Evolutionary conservation across 1,284 basidiomycete species (phyloP), one percentile per base, ranked within the genome.

Genomic region (Cutaneotrichosporon cyanovorans): DNA sequence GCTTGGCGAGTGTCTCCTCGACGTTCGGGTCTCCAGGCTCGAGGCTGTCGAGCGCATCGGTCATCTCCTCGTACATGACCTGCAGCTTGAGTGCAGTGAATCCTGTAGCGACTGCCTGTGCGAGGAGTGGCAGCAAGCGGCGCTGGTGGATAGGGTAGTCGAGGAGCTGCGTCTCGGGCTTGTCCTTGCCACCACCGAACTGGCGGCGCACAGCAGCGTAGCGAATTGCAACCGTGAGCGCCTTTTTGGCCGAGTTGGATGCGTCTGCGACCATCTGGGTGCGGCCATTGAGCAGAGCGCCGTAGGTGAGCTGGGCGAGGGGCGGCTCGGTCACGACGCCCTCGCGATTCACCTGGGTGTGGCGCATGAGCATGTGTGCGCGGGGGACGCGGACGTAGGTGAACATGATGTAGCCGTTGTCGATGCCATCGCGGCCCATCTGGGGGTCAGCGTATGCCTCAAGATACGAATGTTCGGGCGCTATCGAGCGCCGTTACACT

Each of bases 341-440:
- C 21, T 78, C 72, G 18, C 77, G 70, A 3, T 75, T 62, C 8
- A 71, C 69, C 60, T 78, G 77, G 30, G 76, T 76, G 65, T 79
- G 75, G 68, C 78, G 78, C 77, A 79, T 79, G 57, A 79, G 73
- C 76, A 79, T 78, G 61, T 72, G 60, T 2, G 76, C 74, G 44
- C 78, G 73, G 8, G 78, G 77, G 16, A 79, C 75, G 46, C 77
- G 73, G 44, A 95, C 80, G 62, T 86, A 82, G 60, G 88, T 81
- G 61, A 97, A 86, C 73, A 92, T 82, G 54, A 97, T 80, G 43
- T 79, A 76, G 50, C 81, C 84, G 58, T 81, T 77, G 76, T 89
- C 86, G 46, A 98, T 82, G 51, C 77, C 77, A 56, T 78, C 76
- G 30, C 77, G 64, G 28, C 77, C 77, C 77, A 78, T 78, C 69